Conservation (phyloP, 176 grass and related monocot species). For the Rhynchospora pubera region DNA sequence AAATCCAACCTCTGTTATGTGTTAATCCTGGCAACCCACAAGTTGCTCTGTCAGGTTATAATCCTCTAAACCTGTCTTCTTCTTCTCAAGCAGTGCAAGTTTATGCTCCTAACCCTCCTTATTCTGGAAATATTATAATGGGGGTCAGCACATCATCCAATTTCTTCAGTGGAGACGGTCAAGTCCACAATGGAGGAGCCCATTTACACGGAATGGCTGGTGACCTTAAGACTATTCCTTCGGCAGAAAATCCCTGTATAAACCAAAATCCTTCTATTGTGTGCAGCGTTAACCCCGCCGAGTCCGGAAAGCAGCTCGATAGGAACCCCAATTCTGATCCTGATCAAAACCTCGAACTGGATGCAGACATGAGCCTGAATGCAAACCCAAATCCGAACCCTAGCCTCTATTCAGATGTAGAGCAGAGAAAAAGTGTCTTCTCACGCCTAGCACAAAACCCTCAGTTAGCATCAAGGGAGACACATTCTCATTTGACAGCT, state of each 20-base stretch:
- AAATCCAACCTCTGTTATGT: not conserved
- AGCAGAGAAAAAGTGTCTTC: constrained; percentile 34
- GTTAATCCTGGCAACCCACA: not conserved
- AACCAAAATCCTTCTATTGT: not conserved
- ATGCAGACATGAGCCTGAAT: not conserved
- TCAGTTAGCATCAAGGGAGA: constrained; percentile 12
- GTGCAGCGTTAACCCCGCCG: not conserved
- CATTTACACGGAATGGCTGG: not conserved
- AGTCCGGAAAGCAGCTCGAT: not conserved
- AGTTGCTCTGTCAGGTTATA: not conserved
- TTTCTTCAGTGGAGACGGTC: not conserved
- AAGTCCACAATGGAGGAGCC: not conserved
- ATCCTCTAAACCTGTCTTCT: not conserved
- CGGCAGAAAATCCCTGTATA: not conserved
- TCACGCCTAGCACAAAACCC: constrained; percentile 33
- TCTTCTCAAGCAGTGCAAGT: constrained; percentile 2
- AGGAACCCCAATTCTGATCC: not conserved
- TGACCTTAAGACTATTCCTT: not conserved
- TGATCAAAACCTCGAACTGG: not conserved
- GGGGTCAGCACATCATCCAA: not conserved
- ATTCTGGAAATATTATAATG: not conserved
- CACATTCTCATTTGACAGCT: not conserved
- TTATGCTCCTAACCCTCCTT: not conserved
- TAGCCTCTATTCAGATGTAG: constrained; percentile 8
- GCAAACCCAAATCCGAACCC: not conserved